Evolutionary conservation across 2,329 filamentous ascomycete species (phyloP).

Genomic region (Simplicillium sp.): DNA sequence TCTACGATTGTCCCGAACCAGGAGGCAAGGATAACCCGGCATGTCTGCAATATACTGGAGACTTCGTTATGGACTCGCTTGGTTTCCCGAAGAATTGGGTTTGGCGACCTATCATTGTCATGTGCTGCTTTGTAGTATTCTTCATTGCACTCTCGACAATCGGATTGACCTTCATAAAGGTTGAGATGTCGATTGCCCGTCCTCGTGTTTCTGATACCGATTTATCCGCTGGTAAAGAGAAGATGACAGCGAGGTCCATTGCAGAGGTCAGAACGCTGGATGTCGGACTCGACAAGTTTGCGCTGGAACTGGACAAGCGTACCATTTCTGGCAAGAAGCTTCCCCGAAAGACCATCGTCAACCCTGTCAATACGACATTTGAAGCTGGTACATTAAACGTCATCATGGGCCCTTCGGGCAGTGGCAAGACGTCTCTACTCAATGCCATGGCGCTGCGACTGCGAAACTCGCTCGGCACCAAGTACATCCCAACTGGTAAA

Average conservation of each 20-base stretch:
- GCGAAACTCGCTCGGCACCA: constrained; percentile 49
- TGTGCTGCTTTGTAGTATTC: constrained; percentile 52
- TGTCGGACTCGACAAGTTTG: constrained; percentile 55
- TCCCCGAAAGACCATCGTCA: constrained; percentile 50
- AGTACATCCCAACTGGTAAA: constrained; percentile 51
- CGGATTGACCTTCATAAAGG: constrained; percentile 53
- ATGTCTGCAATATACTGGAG: constrained; percentile 60
- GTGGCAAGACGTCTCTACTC: constrained; percentile 65
- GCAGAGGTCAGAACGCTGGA: constrained; percentile 50
- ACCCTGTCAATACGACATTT: constrained; percentile 58
- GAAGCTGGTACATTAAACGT: constrained; percentile 61
- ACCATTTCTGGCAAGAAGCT: constrained; percentile 39
- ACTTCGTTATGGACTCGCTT: constrained; percentile 59
- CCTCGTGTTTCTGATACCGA: constrained; percentile 50
- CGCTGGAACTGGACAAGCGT: constrained; percentile 54
- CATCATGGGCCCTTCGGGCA: constrained; percentile 73
- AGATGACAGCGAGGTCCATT: constrained; percentile 45
- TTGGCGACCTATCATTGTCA: constrained; percentile 52
- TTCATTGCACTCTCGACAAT: constrained; percentile 54
- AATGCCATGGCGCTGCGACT: constrained; percentile 64
- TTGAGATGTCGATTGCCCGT: constrained; percentile 61
- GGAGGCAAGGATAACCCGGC: constrained; percentile 53
- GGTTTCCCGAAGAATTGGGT: constrained; percentile 62
- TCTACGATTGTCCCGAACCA: constrained; percentile 62
- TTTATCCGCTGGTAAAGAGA: constrained; percentile 61